These are phyloP conservation scores for Decorospora gaudefroyi DNA, from an alignment of 2,329 filamentous ascomycete species.

Conservation along the genomic window DNA sequence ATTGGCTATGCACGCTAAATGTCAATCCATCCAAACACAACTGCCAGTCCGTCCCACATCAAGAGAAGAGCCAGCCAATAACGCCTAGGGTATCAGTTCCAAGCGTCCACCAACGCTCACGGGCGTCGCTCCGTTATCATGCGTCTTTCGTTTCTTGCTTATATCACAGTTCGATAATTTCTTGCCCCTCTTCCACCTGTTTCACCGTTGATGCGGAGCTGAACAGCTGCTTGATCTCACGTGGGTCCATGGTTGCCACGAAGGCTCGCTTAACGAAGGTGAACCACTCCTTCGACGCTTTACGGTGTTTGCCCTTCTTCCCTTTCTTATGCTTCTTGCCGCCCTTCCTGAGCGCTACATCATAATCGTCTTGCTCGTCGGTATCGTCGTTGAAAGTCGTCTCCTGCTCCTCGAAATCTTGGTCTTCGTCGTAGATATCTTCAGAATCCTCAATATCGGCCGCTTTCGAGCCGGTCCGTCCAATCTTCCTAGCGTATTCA, in stretches of 20 bases:
- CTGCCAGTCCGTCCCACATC: too few relatives aligned
- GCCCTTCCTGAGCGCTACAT: conserved; percentile 34
- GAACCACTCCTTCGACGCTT: conserved; percentile 70
- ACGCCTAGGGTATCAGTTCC: too few relatives aligned
- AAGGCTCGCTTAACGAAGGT: conserved; percentile 80
- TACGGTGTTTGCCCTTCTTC: conserved; percentile 50
- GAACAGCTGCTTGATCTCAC: conserved; percentile 61
- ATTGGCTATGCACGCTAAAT: too few relatives aligned
- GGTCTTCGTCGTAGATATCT: conserved; percentile 33
- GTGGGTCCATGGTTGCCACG: conserved; percentile 69
- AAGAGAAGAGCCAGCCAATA: too few relatives aligned
- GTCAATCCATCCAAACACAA: too few relatives aligned
- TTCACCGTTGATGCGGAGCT: background rate
- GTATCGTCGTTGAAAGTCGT: conserved; percentile 9
- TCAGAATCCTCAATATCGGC: background rate
- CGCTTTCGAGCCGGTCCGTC: conserved; percentile 51
- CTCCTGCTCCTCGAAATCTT: conserved; percentile 21
- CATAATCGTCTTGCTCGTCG: conserved; percentile 34
- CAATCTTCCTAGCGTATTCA: conserved; percentile 78
- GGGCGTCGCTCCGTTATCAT: too few relatives aligned
- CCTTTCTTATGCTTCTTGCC: conserved; percentile 57
- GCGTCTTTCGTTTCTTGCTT: too few relatives aligned
- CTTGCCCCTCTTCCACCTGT: conserved; percentile 11
- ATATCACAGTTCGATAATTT: conserved; percentile 31
- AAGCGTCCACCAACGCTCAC: too few relatives aligned